Base-by-base conservation (phyloP, 129 eudicot species). In the Escallonia rubra region DNA sequence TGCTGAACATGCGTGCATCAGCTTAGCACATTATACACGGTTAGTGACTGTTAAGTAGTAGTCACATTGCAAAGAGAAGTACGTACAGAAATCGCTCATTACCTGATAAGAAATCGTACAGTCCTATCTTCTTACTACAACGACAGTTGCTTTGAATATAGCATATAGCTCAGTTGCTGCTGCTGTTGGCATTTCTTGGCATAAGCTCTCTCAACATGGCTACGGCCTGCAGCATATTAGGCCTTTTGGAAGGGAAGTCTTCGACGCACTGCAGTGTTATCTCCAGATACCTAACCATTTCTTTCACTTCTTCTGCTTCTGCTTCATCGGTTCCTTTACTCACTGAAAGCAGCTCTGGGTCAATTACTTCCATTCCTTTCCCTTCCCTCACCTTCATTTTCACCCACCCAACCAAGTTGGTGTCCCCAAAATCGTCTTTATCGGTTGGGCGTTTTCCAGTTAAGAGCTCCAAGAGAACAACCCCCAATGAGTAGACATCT, bases 231-330 rank as follows among this genome's bases (percentile, higher is more conserved):
- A 88, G 60, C 98, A 92, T 88, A 72, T 64, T 92, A 65, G 96
- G 98, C 87, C 98, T 82, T 73, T 79, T 86, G 4, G 98, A 92
- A 53, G 98, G 96, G 57, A 92, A 92, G 79, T 92, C 98, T 45
- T 92, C 96, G 3, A 92, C 98, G 71, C 98, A 92, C 42, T 86
- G 85, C 72, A 88, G 76, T 15, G 91, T 65, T 59, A 92, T 82
- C 69, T 92, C 95, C 63, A 88, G 47, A 70, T 88, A 92, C 75
- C 83, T 78, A 6, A 75, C 84, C 95, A 92, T 89, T 82, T 92
- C 96, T 63, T 89, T 86, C 41, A 86, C 86, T 55, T 82, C 85
- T 59, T 76, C 98, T 7, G 79, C 84, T 64, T 80, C 96, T 9
- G 63, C 71, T 63, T 81, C 83, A 6, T 82, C 88, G 5, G 75